Conservation (phyloP, 208 protist species). For the Acanthamoeba sp. region DNA sequence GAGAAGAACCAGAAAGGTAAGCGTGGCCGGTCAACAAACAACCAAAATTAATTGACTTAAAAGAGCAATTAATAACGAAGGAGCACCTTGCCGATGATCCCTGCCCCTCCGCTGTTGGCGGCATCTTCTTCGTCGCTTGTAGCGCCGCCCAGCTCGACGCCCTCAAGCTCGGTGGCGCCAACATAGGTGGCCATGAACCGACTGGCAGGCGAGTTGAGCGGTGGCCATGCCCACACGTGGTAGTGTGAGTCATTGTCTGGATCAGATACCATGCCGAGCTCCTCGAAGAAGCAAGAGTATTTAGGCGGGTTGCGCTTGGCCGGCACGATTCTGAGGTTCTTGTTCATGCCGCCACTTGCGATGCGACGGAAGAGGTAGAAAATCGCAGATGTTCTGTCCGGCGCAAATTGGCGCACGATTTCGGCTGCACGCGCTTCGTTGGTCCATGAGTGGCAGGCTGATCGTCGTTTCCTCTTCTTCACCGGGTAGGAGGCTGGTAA, state of each 20-base stretch:
- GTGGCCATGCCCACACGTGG: constrained; percentile 57
- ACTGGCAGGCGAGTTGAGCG: background rate
- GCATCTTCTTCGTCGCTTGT: constrained; percentile 34
- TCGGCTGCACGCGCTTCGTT: background rate
- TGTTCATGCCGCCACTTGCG: constrained; percentile 36
- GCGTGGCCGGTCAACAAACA: background rate
- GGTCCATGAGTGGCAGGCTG: constrained; percentile 46
- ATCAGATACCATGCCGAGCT: constrained; percentile 50
- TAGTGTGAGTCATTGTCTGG: constrained; percentile 59
- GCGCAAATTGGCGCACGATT: constrained; percentile 8
- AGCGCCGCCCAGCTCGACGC: constrained; percentile 27
- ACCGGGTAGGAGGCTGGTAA: background rate
- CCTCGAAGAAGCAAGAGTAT: constrained; percentile 62
- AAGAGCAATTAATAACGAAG: background rate
- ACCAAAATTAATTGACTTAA: background rate
- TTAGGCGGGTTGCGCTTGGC: constrained; percentile 54
- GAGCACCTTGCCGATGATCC: background rate
- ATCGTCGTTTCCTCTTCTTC: constrained; percentile 34
- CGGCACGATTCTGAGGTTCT: constrained; percentile 53
- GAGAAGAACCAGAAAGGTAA: background rate
- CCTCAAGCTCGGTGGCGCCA: constrained; percentile 24
- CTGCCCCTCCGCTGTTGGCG: background rate
- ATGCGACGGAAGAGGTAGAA: constrained; percentile 35
- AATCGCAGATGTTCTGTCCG: constrained; percentile 20
- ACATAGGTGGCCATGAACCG: constrained; percentile 30